Evolutionary conservation across 2,329 filamentous ascomycete genomes (phyloP), one percentile per base, ranked within the genome.

Genomic region (Lasiodiplodia citricola): DNA sequence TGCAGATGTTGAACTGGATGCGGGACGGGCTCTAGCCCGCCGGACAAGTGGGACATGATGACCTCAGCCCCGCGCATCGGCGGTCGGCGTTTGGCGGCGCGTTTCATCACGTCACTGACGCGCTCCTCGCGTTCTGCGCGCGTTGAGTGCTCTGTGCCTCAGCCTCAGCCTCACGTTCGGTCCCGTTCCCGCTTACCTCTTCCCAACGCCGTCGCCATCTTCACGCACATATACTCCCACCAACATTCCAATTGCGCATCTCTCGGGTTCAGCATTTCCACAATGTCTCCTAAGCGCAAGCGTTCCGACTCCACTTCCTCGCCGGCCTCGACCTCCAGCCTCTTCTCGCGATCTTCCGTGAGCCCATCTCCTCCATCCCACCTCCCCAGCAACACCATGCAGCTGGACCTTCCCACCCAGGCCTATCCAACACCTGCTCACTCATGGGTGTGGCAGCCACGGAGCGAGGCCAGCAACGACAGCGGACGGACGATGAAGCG

Each of bases 261-360:
- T 14, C 47, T 31, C n/a, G 8, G 31, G 23, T 10, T n/a, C 23
- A 41, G n/a, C n/a, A 25, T 2, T 41, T 16, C 35, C 60, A 73
- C 11, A 21, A 88, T 89, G 87, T 80, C 81, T 25, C 79, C 85
- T 76, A 89, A 89, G 76, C 86, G 87, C 75, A 89, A 89, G 76
- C 85, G 86, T 41, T 72, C 73, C 55, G 70, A 72, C 52, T 76
- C 80, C 52, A 81, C 83, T 71, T 83, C 85, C 18, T 81, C 75
- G 16, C 71, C 84, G 21, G 74, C 82, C 44, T 81, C 83, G 54
- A 77, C 80, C 44, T 79, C 79, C 69, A 80, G 77, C 75, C 76
- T 77, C 69, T 65, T 68, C 50, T 68, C 67, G 38, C 67, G 67
- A 38, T 68, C 67, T 44, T 65, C 58, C 52, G 65, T 58, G n/a